Evolutionary conservation across 2,329 filamentous ascomycete genomes (phyloP).

Genomic region (Sarocladium kiliense): DNA sequence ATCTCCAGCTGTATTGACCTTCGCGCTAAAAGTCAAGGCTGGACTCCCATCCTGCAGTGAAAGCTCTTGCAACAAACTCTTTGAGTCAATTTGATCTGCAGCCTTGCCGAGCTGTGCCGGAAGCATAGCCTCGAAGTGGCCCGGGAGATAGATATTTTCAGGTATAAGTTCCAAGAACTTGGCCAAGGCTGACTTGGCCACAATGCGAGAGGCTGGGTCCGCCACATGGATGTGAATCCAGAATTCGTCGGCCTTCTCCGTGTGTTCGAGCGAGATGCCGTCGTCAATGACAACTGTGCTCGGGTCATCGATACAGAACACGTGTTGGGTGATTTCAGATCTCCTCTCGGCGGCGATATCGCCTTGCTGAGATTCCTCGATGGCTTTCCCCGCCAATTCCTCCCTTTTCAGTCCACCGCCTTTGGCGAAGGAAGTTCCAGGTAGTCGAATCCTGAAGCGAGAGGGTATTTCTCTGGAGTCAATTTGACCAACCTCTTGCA

Average conservation of each 20-base stretch:
- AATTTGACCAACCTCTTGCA: conserved; percentile 71
- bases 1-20: conserved; percentile 46
- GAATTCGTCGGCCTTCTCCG: conserved; percentile 46
- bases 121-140: conserved; percentile 55
- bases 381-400: conserved; percentile 17
- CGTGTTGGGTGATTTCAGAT: conserved; percentile 49
- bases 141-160: conserved; percentile 55
- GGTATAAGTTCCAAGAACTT: conserved; percentile 56
- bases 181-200: conserved; percentile 51
- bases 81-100: background rate
- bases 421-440: conserved; percentile 37
- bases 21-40: conserved; percentile 58
- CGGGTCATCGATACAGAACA: conserved; percentile 69
- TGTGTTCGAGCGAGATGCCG: conserved; percentile 64
- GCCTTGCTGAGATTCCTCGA: conserved; percentile 28
- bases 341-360: conserved; percentile 49
- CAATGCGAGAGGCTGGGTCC: conserved; percentile 68
- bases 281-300: conserved; percentile 71
- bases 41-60: conserved; percentile 48
- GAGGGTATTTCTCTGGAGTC: conserved; percentile 65
- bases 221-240: conserved; percentile 79
- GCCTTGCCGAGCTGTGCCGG: conserved; percentile 28
- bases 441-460: conserved; percentile 55
- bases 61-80: conserved; percentile 42
- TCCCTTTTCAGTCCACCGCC: conserved; percentile 36